Percentiles rank a stretch among this genome's conserved stretches.
Evolutionary conservation across 1,139 yeast genomes (phyloP).

Genomic region (Pichia sp.): DNA sequence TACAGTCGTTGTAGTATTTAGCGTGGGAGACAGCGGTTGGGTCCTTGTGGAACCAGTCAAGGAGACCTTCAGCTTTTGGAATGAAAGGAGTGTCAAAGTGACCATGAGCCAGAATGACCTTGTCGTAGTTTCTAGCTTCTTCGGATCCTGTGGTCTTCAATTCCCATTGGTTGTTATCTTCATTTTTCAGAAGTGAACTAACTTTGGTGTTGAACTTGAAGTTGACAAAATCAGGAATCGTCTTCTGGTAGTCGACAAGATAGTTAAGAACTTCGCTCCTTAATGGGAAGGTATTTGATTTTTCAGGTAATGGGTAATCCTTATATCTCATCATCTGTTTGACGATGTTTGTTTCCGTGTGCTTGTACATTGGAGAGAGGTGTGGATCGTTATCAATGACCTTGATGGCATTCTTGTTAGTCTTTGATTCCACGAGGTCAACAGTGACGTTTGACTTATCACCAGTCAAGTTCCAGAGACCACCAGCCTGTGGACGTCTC

Average conservation of each 20-base stretch:
- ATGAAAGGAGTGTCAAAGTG: constrained; percentile 41
- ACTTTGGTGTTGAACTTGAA: constrained; percentile 26
- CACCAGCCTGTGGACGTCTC: constrained; percentile 37
- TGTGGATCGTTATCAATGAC: constrained; percentile 28
- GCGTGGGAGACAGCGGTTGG: constrained; percentile 37
- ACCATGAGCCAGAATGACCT: constrained; percentile 42
- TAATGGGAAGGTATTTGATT: constrained; percentile 31
- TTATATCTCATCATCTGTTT: constrained; percentile 38
- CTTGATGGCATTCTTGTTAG: constrained; percentile 19
- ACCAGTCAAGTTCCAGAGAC: constrained; percentile 39
- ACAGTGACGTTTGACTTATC: constrained; percentile 22
- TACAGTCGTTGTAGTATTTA: constrained; percentile 34
- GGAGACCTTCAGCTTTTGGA: constrained; percentile 37
- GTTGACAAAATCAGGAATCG: constrained; percentile 29
- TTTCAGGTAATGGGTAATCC: constrained; percentile 31
- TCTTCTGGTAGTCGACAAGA: constrained; percentile 29
- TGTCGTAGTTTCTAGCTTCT: constrained; percentile 30
- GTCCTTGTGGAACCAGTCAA: constrained; percentile 30
- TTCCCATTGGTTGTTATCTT: constrained; percentile 22
- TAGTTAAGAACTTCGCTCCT: constrained; percentile 35
- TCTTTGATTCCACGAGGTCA: constrained; percentile 8
- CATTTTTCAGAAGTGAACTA: constrained; percentile 21
- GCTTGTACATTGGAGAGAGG: constrained; percentile 40
- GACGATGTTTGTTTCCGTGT: constrained; percentile 41
- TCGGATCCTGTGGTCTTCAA: constrained; percentile 14